Base-by-base conservation (phyloP, 164 flowering plant species). In the Vitis rupestris region DNA sequence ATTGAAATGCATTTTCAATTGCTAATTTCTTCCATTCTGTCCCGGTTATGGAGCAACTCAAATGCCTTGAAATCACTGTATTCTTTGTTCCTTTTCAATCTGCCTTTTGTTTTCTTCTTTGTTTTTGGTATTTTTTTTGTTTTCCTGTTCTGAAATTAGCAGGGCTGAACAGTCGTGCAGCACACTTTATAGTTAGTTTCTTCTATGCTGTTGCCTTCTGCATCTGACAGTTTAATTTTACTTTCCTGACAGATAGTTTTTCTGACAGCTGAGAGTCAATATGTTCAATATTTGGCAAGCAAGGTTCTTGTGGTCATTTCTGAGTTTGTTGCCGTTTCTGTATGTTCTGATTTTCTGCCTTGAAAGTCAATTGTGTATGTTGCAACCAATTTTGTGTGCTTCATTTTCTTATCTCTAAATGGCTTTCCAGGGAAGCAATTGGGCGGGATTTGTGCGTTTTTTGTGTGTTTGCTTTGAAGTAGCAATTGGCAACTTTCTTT, bases 251-350 rank as follows among this genome's bases (percentile, higher is more conserved):
- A 93, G 98, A 78, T 86, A 49, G 10, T 47, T 58, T 74, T 87
- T 56, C 76, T 90, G 12, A 64, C 74, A 9, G 59, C 68, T 15
- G 72, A 79, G 61, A 89, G 78, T 78, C 78, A 72, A 65, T 88
- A 72, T 76, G 75, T 86, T 73, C 86, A 72, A 54, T 97, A 92
- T 76, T 53, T 82, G 17, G 74, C 83, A 0, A 81, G 81, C 75
- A 94, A 88, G 16, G 69, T 79, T 68, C 80, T 90, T 15, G 80
- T 87, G 17, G 79, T 52, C 29, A 63, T 89, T 63, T 86, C 89
- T 30, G 78, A 84, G 77, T 79, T 87, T 72, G 53, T 88, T 31
- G 68, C 72, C 58, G 69, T 80, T 71, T 79, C 75, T 61, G 95
- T 90, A 81, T 55, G 91, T 78, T 23, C 3, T 44, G 27, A 61